A percentile compares a stretch with the other conserved stretches of the same genome.
These are phyloP conservation scores for Durusdinium trenchii DNA, from an alignment of 73 alveolate species.

Conservation along the genomic window DNA sequence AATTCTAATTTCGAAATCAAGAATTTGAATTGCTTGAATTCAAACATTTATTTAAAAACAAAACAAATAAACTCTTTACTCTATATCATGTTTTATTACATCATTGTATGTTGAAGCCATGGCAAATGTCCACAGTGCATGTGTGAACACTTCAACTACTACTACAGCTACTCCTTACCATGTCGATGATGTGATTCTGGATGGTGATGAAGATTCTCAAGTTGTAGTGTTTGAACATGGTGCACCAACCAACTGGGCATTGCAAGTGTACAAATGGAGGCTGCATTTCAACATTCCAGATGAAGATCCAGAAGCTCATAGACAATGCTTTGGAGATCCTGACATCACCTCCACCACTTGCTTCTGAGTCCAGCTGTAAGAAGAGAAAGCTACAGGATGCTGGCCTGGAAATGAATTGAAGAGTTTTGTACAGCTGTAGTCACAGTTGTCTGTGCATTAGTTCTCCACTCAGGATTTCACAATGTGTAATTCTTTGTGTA, in stretches of 20 bases:
- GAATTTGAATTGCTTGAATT: not conserved
- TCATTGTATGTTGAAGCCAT: not conserved
- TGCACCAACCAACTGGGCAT: not conserved
- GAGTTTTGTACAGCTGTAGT: not conserved
- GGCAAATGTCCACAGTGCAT: not conserved
- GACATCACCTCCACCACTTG: not conserved
- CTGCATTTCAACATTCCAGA: not conserved
- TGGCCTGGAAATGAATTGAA: not conserved
- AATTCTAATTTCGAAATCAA: not conserved
- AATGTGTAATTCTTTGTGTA: not conserved
- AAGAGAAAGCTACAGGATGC: not conserved
- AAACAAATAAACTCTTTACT: not conserved
- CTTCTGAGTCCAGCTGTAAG: not conserved
- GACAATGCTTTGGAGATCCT: not conserved
- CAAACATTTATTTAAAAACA: not conserved
- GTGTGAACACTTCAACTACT: not conserved
- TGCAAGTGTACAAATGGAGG: not conserved
- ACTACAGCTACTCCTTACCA: not conserved
- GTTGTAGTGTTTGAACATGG: not conserved
- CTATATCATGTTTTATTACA: not conserved
- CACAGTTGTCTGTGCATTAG: not conserved
- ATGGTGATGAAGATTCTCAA: not conserved
- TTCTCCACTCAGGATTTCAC: not conserved
- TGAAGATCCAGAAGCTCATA: not conserved
- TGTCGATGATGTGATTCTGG: not conserved